Evolutionary conservation across 495 filamentous ascomycete genomes (phyloP).

Genomic region (Hyaloscypha variabilis): DNA sequence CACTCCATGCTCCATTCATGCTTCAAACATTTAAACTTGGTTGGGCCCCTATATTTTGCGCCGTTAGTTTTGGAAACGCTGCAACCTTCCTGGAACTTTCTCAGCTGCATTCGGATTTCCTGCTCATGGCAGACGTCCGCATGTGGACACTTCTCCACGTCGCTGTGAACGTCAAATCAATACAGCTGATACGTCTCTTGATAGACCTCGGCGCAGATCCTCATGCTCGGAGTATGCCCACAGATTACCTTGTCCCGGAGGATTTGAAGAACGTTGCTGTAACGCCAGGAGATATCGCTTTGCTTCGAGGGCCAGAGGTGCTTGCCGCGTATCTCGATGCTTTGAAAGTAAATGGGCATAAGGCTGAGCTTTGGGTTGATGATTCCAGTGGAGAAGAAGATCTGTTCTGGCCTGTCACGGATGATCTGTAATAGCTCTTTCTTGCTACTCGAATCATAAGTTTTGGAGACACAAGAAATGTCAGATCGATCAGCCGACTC

Average conservation of each 20-base stretch:
- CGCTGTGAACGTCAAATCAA: constrained; percentile 3
- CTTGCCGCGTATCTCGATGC: neutral
- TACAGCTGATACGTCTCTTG: neutral
- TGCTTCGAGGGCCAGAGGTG: neutral
- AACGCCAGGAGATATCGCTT: constrained; percentile 7
- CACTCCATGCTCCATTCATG: neutral
- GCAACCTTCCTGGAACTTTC: constrained; percentile 15
- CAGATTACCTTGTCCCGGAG: constrained; percentile 1
- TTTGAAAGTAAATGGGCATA: neutral
- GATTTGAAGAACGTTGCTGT: constrained; percentile 3
- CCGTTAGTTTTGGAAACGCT: constrained; percentile 7
- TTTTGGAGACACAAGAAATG: too few relatives aligned
- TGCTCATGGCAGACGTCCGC: neutral
- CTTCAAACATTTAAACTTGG: neutral
- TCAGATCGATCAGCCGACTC: too few relatives aligned
- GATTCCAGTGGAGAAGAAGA: neutral
- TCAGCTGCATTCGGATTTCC: neutral
- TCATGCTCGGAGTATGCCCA: neutral
- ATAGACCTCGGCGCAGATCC: constrained; percentile 12
- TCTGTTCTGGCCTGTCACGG: constrained; percentile 11
- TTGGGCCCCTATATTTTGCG: constrained; percentile 9
- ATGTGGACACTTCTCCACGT: constrained; percentile 11
- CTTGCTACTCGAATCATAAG: too few relatives aligned
- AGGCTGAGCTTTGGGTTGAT: neutral
- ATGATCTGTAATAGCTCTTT: too few relatives aligned